These are phyloP conservation scores for Pugionium dolabratum DNA, from an alignment of 345 rosid genomes.

Conservation along the genomic window DNA sequence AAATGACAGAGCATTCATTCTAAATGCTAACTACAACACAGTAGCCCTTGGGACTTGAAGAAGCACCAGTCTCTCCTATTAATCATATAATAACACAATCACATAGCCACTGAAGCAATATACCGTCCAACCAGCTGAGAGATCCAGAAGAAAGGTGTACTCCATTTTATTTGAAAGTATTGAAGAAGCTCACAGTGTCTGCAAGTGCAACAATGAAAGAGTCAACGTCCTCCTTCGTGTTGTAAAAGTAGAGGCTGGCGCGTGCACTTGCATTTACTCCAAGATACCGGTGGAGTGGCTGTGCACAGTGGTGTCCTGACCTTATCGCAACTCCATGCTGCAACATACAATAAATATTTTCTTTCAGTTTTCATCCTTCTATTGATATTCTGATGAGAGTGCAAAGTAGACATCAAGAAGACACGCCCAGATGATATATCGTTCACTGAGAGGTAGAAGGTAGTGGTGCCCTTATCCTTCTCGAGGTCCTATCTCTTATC, in stretches of 20 bases:
- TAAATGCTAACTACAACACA: constrained; percentile 20
- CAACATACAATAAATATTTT: constrained; percentile 29
- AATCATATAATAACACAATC: not conserved
- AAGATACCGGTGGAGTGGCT: constrained; percentile 82
- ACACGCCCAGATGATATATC: not conserved
- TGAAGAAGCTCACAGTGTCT: constrained; percentile 79
- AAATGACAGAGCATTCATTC: too few species aligned
- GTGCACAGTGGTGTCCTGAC: constrained; percentile 98
- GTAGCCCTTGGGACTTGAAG: constrained; percentile 15
- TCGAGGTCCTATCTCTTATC: not conserved
- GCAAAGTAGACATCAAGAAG: not conserved
- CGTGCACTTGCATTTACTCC: constrained; percentile 89
- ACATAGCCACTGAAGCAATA: constrained; percentile 17
- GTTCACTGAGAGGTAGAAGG: not conserved
- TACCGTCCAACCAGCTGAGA: constrained; percentile 17
- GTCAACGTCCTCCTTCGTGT: constrained; percentile 86
- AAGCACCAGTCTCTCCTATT: constrained; percentile 6
- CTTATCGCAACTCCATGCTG: constrained; percentile 99
- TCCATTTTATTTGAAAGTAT: constrained; percentile 58
- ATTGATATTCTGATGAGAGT: not conserved
- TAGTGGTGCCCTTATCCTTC: constrained; percentile 16
- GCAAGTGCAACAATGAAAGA: constrained; percentile 63
- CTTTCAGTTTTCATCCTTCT: constrained; percentile 15
- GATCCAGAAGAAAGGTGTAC: constrained; percentile 4
- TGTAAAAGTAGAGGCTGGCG: constrained; percentile 92